phyloP scores from a whole-genome alignment of 345 rosid genomes.

The Rhodamnia rubescens region DNA sequence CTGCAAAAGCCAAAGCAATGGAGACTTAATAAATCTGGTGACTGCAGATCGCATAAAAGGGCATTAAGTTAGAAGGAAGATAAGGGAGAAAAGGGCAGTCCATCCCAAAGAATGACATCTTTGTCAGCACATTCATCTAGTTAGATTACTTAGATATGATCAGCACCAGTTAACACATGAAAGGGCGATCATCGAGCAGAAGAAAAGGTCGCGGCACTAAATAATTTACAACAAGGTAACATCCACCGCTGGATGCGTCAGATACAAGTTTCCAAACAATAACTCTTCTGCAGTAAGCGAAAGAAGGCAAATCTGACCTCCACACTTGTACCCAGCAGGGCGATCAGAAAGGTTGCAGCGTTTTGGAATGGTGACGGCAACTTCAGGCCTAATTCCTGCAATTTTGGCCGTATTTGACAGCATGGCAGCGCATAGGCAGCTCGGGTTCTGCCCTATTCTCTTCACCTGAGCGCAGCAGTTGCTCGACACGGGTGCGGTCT shows the following conservation, averaged over 20 bases:
- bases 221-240: neutral
- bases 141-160: neutral
- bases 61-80: neutral
- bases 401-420: conserved; percentile 68
- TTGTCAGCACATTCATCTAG: neutral
- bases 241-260: neutral
- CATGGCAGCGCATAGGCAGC: conserved; percentile 82
- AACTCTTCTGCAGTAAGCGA: neutral
- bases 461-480: conserved; percentile 62
- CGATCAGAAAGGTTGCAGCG: conserved; percentile 72
- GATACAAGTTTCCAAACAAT: neutral
- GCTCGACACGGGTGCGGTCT: conserved; percentile 39
- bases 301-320: conserved; percentile 10
- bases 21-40: neutral
- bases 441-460: conserved; percentile 62
- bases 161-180: neutral
- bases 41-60: neutral
- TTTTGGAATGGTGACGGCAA: conserved; percentile 80
- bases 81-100: neutral
- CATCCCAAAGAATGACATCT: neutral
- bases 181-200: neutral
- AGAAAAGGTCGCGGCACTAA: neutral
- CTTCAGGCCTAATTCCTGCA: conserved; percentile 59
- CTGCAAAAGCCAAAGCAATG: neutral
- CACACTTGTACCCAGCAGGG: conserved; percentile 83